Evolutionary conservation across 345 rosid species (phyloP), one percentile per base, ranked within the genome.

Genomic region (Crucihimalaya himalaica): DNA sequence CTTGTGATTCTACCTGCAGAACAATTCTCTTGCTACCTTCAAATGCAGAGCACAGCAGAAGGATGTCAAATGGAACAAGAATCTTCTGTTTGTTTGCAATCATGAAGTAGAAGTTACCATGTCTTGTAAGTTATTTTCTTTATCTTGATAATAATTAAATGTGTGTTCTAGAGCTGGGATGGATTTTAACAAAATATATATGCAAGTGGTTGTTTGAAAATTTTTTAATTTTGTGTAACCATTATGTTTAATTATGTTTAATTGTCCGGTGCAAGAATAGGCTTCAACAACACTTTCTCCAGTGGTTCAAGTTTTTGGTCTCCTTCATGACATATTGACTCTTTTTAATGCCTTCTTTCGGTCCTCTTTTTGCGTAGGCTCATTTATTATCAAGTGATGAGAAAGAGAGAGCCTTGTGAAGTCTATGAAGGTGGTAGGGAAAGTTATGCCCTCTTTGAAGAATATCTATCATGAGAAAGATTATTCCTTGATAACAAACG

Each of bases 31-130:
- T 94, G 99, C 86, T 81, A 86, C 65, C 87, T 89, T 76, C 91
- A 88, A 71, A 81, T 94, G 66, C 88, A 88, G 81, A 94, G 96
- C 69, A 74, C 88, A 70, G 19, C 80, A 63, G 93, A 94, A 82
- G 97, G 81, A 62, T 47, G 78, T 48, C 81, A 86, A 74, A 79
- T 59, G 39, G 90, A 87, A 75, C 81, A 82, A 60, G 83, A 76
- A 65, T 84, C 88, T 25, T 75, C 87, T 20, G 78, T 87, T 78
- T 89, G 88, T 76, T 87, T 95, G 81, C 92, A 75, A 63, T 82
- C 97, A n/a, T 96, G 93, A 79, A 81, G 83, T 78, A 95, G 97
- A 37, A 97, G 91, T 47, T 87, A 85, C 81, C 96, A 95, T 81
- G 87, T 87, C 68, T 94, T 91, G 97, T 94, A 83, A 88, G 96